Conservation (phyloP, 495 filamentous ascomycete genomes). For the Ramalina intermedia region DNA sequence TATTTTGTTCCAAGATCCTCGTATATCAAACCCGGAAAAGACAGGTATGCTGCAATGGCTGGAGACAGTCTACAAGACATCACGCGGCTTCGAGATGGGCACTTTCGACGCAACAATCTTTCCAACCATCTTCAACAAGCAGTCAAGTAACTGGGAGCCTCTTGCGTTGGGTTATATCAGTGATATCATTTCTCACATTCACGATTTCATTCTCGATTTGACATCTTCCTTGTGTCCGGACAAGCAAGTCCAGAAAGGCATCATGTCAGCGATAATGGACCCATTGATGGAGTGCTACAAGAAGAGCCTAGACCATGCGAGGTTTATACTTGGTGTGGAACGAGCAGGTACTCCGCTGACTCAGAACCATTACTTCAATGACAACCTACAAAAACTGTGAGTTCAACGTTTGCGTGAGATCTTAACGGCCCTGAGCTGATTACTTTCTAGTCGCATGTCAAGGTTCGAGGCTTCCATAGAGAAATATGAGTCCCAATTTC, state of each 20-base stretch:
- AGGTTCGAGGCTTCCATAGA: no score
- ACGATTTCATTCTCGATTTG: constrained; percentile 21
- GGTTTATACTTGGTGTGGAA: constrained; percentile 27
- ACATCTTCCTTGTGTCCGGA: constrained; percentile 26
- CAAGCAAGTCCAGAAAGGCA: constrained; percentile 19
- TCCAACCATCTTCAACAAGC: constrained; percentile 21
- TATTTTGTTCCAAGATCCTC: constrained; percentile 7
- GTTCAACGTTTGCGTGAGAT: constrained; percentile 1
- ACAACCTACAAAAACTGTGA: constrained; percentile 27
- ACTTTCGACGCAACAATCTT: constrained; percentile 24
- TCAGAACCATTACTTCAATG: constrained; percentile 22
- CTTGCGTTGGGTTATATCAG: constrained; percentile 18
- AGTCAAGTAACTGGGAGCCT: constrained; percentile 21
- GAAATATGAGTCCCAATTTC: no score
- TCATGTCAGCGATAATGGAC: constrained; percentile 30
- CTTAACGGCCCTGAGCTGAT: neutral
- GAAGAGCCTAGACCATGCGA: constrained; percentile 24
- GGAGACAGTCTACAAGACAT: constrained; percentile 15
- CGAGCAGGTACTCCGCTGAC: constrained; percentile 23
- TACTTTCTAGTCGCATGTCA: no score
- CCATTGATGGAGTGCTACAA: constrained; percentile 26
- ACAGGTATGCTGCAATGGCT: no score
- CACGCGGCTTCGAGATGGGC: constrained; percentile 26
- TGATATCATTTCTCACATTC: constrained; percentile 1
- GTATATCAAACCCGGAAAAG: no score